Percentiles rank a stretch among this genome's conserved stretches.
phyloP scores from a whole-genome alignment of 1,284 basidiomycete species.

The Kalmanozyma brasiliensis region DNA sequence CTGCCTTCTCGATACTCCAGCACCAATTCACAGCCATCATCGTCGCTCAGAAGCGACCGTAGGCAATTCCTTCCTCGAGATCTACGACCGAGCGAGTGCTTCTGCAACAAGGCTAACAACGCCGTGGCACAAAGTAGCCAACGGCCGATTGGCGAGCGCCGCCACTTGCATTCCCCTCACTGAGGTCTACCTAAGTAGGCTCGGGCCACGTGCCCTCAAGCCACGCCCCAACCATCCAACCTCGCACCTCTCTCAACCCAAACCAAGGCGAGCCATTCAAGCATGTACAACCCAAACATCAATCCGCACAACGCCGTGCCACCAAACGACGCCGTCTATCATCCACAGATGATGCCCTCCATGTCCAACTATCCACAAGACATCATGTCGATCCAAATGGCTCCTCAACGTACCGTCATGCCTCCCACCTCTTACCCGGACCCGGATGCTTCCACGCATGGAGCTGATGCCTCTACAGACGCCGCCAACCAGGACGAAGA shows the following conservation, averaged over 20 bases:
- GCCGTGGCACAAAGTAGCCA: too few relatives aligned
- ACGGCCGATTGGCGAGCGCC: too few relatives aligned
- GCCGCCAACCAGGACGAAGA: slow-evolving; percentile 45
- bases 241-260: too few relatives aligned
- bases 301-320: slow-evolving; percentile 15
- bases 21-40: too few relatives aligned
- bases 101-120: too few relatives aligned
- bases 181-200: too few relatives aligned
- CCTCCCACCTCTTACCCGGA: slow-evolving; percentile 12
- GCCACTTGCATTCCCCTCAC: too few relatives aligned
- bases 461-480: slow-evolving; percentile 25
- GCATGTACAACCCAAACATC: slow-evolving; percentile 21
- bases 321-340: slow-evolving; percentile 18
- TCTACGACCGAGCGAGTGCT: too few relatives aligned
- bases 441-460: slow-evolving; percentile 13
- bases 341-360: slow-evolving; percentile 20
- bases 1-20: too few relatives aligned
- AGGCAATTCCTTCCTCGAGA: too few relatives aligned
- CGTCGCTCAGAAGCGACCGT: too few relatives aligned
- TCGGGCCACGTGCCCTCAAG: neutral
- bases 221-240: neutral
- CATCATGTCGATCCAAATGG: slow-evolving; percentile 11
- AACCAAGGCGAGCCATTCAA: neutral
- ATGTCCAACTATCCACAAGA: slow-evolving; percentile 13
- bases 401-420: slow-evolving; percentile 4